phyloP scores from a whole-genome alignment of 2,329 filamentous ascomycete species.

The Macroventuria anomochaeta region DNA sequence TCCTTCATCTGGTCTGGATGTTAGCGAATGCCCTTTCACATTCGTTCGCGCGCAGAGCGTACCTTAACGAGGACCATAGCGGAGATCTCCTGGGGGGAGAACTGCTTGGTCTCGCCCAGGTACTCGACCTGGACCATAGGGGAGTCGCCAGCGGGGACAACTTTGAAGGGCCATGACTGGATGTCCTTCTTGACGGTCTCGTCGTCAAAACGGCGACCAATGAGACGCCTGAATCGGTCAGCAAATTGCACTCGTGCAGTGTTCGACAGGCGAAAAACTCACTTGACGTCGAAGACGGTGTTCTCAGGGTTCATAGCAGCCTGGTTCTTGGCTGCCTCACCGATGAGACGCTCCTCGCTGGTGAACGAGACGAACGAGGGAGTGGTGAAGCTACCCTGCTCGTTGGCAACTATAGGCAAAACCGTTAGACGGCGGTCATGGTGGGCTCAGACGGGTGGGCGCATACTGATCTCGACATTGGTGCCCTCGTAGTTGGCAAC shows the following conservation, averaged over 20 bases:
- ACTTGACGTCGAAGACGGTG: slow-evolving; percentile 99
- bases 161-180: slow-evolving; percentile 99
- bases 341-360: slow-evolving; percentile 97
- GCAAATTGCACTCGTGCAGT: slow-evolving; percentile 17
- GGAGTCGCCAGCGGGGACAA: slow-evolving; percentile 85
- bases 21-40: slow-evolving; percentile 23
- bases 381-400: slow-evolving; percentile 99
- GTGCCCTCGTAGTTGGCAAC: slow-evolving; percentile 99
- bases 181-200: slow-evolving; percentile 98
- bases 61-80: slow-evolving; percentile 99
- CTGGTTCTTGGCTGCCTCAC: slow-evolving; percentile 99
- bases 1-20: slow-evolving; percentile 83
- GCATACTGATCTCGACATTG: slow-evolving; percentile 97
- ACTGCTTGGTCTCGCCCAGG: slow-evolving; percentile 90
- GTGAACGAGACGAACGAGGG: slow-evolving; percentile 99
- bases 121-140: slow-evolving; percentile 96
- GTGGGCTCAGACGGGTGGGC: slow-evolving; percentile 15
- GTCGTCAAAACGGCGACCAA: slow-evolving; percentile 94
- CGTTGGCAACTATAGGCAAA: slow-evolving; percentile 78
- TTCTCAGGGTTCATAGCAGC: slow-evolving; percentile 98
- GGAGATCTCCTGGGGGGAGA: slow-evolving; percentile 98
- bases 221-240: slow-evolving; percentile 77
- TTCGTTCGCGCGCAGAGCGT: slow-evolving; percentile 29
- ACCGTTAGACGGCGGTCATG: slow-evolving; percentile 28
- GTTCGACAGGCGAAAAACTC: slow-evolving; percentile 51